These are phyloP conservation scores for Cyberlindnera samutprakarnensis DNA, from an alignment of 805 yeast species.

Conservation along the genomic window DNA sequence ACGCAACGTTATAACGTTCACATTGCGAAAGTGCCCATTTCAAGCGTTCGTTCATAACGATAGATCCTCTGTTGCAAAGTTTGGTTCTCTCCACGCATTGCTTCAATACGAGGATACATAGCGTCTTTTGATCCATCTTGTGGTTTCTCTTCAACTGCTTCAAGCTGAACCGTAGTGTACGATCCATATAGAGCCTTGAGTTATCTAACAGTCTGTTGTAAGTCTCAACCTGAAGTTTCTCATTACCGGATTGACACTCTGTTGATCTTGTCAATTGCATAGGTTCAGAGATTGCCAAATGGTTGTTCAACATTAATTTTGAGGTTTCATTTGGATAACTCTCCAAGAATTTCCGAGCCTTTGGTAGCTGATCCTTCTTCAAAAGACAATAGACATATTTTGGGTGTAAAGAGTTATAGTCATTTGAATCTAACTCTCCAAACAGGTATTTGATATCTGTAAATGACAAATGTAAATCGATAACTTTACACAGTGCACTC, in stretches of 20 bases:
- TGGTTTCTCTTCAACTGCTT: conserved; percentile 1
- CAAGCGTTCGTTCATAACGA: conserved; percentile 7
- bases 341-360: neutral
- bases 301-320: neutral
- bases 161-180: conserved; percentile 2
- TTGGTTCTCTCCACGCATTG: conserved; percentile 6
- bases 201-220: conserved; percentile 4
- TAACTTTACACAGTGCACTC: conserved; percentile 1
- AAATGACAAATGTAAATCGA: conserved; percentile 2
- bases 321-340: neutral
- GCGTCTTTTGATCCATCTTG: conserved; percentile 3
- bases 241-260: no score
- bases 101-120: conserved; percentile 4
- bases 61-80: conserved; percentile 2
- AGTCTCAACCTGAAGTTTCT: conserved; percentile 4
- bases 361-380: neutral
- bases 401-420: conserved; percentile 7
- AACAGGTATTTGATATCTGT: conserved; percentile 5
- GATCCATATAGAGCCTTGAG: conserved; percentile 3
- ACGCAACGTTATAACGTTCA: conserved; percentile 6
- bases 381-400: no score
- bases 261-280: no score
- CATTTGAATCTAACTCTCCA: neutral
- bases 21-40: conserved; percentile 10
- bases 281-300: no score